Conservation (phyloP, 345 rosid species). For the Bretschneidera sinensis region DNA sequence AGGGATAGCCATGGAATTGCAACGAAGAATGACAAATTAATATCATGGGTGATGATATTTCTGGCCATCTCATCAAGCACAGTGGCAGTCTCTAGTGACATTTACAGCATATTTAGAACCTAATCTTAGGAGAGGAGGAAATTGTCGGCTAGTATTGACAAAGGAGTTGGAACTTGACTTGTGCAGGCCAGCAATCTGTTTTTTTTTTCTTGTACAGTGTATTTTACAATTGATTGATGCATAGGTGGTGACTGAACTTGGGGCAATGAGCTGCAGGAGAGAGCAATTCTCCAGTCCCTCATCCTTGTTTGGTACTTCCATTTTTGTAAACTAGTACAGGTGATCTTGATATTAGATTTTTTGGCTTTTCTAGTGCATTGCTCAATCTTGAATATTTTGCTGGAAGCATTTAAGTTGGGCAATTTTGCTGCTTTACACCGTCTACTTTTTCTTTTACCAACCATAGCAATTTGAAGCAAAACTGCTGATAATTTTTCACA, state of each 20-base stretch:
- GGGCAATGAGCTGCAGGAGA: background rate
- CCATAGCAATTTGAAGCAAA: no score
- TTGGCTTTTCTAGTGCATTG: no score
- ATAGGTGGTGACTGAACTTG: background rate
- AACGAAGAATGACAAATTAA: constrained; percentile 42
- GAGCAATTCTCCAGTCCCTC: constrained; percentile 4
- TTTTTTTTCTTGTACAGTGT: background rate
- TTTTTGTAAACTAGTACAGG: constrained; percentile 8
- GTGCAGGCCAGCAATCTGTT: background rate
- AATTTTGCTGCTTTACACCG: no score
- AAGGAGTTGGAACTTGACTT: background rate
- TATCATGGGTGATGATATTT: constrained; percentile 54
- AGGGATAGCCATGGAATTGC: constrained; percentile 54
- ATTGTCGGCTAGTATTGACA: no score
- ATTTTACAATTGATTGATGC: background rate
- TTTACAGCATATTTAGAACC: constrained; percentile 38
- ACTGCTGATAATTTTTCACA: no score
- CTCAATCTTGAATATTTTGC: no score
- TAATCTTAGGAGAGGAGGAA: constrained; percentile 1
- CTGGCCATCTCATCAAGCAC: constrained; percentile 52
- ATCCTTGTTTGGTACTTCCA: background rate
- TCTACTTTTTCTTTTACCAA: no score
- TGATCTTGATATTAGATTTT: background rate
- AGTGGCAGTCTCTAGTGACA: constrained; percentile 54
- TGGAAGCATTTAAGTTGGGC: no score